Evolutionary conservation across 352 stramenopile species (phyloP), one percentile per base, ranked within the genome.

Genomic region (Phytophthora ohioensis): DNA sequence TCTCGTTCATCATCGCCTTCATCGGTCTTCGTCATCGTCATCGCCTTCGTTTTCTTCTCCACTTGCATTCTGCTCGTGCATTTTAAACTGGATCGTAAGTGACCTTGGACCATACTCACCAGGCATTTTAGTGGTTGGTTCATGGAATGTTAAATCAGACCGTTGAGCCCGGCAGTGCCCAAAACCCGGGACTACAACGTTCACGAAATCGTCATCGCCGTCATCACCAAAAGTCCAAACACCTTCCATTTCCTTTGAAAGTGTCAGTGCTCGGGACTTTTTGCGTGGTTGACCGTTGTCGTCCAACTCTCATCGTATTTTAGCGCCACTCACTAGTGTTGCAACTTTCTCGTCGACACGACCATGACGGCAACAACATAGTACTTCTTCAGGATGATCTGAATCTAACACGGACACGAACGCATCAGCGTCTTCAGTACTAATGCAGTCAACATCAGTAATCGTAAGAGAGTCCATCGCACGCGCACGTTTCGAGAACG

Each of bases 171-270:
- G 48, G 12, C 59, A 67, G 17, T 53, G 35, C 9, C 48, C 38
- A 38, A 59, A 67, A 6, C 59, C 59, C 21, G 48, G 48, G 47
- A 53, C 41, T 11, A 67, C 5, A 15, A 45, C 48, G 41, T 67
- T 58, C 38, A 67, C 39, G 8, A 54, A 67, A 4, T 58, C 59
- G 15, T 39, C 56, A 8, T 52, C 21, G 3, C 48, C 58, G 27
- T 58, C 38, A 35, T 58, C 58, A 45, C 39, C 52, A 21, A 66
- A 66, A 43, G 39, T 38, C 43, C 43, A 49, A 13, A 58, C 38
- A 30, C 7, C 35, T 15, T 8, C 17, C 17, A 53, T 52, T 43
- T 31, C 13, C 4, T 7, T 12, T 34, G 13, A n/a, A 42, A 67
- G 31, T 3, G 36, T 41, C 31, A 58, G 30, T 4, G 32, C 15